Conservation (phyloP, 2,329 filamentous ascomycete genomes). For the Plectosphaerella cucumerina region DNA sequence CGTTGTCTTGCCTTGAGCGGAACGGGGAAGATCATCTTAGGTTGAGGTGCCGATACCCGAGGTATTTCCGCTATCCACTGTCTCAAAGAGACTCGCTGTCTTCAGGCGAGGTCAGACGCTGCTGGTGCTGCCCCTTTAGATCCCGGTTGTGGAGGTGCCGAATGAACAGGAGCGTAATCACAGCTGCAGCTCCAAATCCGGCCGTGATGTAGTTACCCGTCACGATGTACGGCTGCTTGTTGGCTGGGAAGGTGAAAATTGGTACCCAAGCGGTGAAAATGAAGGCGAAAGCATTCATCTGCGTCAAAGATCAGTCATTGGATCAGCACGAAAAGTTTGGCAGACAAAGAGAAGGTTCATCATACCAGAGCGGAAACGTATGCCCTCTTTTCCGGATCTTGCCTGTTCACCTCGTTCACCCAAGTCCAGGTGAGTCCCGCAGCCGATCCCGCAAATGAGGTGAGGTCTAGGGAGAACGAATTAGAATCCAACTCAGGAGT, state of each 20-base stretch:
- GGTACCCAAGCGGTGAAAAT: constrained; percentile 23
- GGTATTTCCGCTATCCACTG: too few species aligned
- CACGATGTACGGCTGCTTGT: constrained; percentile 22
- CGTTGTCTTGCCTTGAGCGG: too few species aligned
- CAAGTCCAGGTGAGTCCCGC: constrained; percentile 21
- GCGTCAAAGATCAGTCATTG: not conserved
- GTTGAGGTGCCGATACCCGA: too few species aligned
- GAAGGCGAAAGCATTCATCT: constrained; percentile 23
- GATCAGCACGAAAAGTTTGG: too few species aligned
- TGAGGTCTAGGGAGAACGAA: constrained; percentile 12
- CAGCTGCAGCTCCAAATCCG: constrained; percentile 15
- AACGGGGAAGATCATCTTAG: too few species aligned
- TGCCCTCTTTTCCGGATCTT: constrained; percentile 21
- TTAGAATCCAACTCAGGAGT: too few species aligned
- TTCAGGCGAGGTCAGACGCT: constrained; percentile 6
- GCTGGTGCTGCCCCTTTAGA: constrained; percentile 5
- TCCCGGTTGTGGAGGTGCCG: constrained; percentile 17
- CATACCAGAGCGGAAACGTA: constrained; percentile 20
- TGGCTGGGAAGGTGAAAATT: constrained; percentile 23
- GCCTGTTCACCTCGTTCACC: constrained; percentile 18
- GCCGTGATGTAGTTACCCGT: constrained; percentile 22
- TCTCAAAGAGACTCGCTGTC: constrained; percentile 11
- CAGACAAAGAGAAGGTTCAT: not conserved
- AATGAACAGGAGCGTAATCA: constrained; percentile 13
- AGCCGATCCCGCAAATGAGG: constrained; percentile 12